A percentile compares a stretch with the other conserved stretches of the same genome.
Evolutionary conservation across 75 land plant species (phyloP).

Genomic region (Selaginella tamariscina): DNA sequence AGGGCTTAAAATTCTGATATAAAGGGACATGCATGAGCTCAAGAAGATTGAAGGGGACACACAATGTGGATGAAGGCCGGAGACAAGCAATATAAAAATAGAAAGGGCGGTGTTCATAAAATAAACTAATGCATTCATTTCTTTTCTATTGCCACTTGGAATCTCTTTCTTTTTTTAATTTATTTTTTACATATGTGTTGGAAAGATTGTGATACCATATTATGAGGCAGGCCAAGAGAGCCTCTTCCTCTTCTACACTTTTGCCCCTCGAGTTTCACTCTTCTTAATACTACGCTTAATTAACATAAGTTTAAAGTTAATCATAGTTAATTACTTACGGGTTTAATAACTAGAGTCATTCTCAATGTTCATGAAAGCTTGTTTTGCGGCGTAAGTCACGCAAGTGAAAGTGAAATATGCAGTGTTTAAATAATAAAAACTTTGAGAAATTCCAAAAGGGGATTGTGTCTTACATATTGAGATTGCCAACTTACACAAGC

Average conservation of each 20-base stretch:
- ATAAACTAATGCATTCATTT: background rate
- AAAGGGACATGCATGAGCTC: background rate
- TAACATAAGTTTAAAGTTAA: no score
- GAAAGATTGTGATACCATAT: background rate
- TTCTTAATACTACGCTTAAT: no score
- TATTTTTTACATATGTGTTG: background rate
- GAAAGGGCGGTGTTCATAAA: background rate
- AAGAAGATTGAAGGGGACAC: background rate
- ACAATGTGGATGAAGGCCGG: background rate
- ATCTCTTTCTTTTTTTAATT: background rate
- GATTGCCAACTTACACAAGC: no score
- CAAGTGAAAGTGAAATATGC: no score
- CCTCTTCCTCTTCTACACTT: background rate
- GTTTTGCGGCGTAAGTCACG: no score
- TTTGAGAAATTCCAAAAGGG: no score
- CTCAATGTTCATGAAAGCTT: no score
- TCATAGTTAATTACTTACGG: no score
- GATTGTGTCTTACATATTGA: no score
- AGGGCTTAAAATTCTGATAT: background rate
- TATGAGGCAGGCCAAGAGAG: conserved; percentile 1
- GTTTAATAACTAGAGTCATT: no score
- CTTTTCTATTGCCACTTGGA: background rate
- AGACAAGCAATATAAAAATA: background rate
- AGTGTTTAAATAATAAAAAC: no score
- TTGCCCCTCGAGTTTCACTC: no score